phyloP scores from a whole-genome alignment of 179 eudicot genomes.

The Amaranthus tricolor region DNA sequence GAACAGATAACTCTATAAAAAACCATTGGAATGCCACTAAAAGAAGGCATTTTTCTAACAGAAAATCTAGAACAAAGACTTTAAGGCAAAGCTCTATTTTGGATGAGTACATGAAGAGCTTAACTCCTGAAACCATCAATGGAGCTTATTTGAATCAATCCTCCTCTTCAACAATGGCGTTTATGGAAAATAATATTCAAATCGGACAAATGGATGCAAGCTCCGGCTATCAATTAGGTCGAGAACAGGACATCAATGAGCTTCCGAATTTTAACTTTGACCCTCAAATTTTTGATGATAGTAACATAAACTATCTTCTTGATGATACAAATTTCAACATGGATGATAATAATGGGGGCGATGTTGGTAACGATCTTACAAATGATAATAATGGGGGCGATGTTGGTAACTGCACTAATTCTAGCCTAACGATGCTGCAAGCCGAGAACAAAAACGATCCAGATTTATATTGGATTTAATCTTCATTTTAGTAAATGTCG shows the following conservation, averaged over 20 bases:
- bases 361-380: conserved; percentile 12
- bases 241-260: conserved; percentile 39
- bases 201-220: conserved; percentile 13
- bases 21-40: conserved; percentile 99
- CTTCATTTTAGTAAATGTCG: conserved; percentile 50
- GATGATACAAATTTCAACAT: conserved; percentile 2
- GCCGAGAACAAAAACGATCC: conserved; percentile 59
- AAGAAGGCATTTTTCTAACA: conserved; percentile 63
- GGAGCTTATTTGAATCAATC: conserved; percentile 42
- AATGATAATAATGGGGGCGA: background rate
- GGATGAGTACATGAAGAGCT: conserved; percentile 73
- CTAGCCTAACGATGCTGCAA: conserved; percentile 32
- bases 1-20: conserved; percentile 92
- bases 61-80: conserved; percentile 66
- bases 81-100: conserved; percentile 62
- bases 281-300: conserved; percentile 48
- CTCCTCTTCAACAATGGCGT: background rate
- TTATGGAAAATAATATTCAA: conserved; percentile 3
- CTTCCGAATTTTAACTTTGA: conserved; percentile 50
- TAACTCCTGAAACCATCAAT: conserved; percentile 51
- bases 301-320: conserved; percentile 37
- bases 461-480: conserved; percentile 66
- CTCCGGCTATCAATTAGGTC: conserved; percentile 22
- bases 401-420: conserved; percentile 16
- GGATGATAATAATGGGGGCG: conserved; percentile 19